Conservation (phyloP, 2,329 filamentous ascomycete genomes). For the Diaporthe vexans region DNA sequence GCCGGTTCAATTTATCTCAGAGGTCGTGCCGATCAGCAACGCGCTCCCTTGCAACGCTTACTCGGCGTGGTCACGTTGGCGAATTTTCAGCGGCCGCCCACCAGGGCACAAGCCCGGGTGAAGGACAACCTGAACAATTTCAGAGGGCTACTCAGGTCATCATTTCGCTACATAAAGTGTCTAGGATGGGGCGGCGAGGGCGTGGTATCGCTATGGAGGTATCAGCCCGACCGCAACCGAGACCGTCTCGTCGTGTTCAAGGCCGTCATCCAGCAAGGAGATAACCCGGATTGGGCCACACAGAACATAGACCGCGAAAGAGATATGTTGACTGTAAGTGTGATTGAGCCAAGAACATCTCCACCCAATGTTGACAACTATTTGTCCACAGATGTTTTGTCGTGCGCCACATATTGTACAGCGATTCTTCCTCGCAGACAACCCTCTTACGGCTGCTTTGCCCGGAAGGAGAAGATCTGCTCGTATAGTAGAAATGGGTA, state of each 20-base stretch:
- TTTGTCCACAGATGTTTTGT: neutral
- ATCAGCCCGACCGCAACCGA: neutral
- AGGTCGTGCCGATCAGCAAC: neutral
- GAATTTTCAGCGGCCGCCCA: neutral
- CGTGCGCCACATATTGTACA: slow-evolving; percentile 33
- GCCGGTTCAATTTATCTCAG: neutral
- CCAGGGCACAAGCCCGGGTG: neutral
- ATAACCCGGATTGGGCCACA: neutral
- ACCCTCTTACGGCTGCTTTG: neutral
- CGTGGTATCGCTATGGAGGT: neutral
- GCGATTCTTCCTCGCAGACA: neutral
- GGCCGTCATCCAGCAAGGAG: neutral
- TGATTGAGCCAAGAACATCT: neutral
- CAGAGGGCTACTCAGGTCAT: neutral
- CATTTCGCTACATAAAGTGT: neutral
- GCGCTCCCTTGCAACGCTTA: neutral
- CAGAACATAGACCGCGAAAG: neutral
- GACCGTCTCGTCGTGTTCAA: neutral
- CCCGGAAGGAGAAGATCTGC: neutral
- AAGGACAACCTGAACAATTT: neutral
- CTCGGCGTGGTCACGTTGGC: neutral
- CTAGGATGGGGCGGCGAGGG: neutral
- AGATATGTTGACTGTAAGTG: neutral
- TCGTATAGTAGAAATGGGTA: neutral
- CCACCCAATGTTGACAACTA: neutral